Evolutionary conservation across 257 asterid genomes (phyloP), one percentile per base, ranked within the genome.

Genomic region (Sherardia arvensis): DNA sequence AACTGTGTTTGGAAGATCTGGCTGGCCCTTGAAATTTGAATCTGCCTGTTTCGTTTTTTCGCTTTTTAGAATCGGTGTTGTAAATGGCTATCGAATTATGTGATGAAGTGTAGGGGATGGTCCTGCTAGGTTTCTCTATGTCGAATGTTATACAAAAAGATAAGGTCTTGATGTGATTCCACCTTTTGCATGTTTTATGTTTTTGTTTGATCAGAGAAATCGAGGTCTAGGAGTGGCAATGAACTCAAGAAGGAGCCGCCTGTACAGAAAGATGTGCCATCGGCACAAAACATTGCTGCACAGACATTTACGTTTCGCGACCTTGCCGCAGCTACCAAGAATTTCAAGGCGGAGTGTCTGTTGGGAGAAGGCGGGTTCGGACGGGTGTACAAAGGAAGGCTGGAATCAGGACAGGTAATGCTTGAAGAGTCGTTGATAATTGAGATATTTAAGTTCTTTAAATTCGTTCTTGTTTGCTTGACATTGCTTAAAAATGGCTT

Each of bases 331-430:
- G 97, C 94, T 43, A 89, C 99, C 8, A 77, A 80, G 68, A 85
- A 87, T 76, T 92, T 92, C 70, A 84, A 83, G 74, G 81, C 75
- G 2, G 99, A 87, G 77, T 78, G 79, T 71, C 73, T 87, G 75
- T 74, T 92, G 43, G 99, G 99, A 40, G 96, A 87, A 80, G 99
- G 99, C 77, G 97, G 99, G 36, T 92, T 92, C 65, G 99, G 97
- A 34, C 91, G 88, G 58, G 97, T 92, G 65, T 87, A 87, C 68
- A 90, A 78, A 76, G 99, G 97, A 43, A 90, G 82, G 18, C 67
- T 92, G 47, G 90, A 84, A 66, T 85, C 95, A 0, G 95, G 95
- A 66, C 96, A 92, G 94, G 97, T 92, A 59, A n/a, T 30, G 6
- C 54, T 48, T 38, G 7, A 53, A 53, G 1, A 22, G 4, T 21